These are phyloP conservation scores for Ophiosphaerella korrae DNA, from an alignment of 2,329 filamentous ascomycete species.

Conservation along the genomic window DNA sequence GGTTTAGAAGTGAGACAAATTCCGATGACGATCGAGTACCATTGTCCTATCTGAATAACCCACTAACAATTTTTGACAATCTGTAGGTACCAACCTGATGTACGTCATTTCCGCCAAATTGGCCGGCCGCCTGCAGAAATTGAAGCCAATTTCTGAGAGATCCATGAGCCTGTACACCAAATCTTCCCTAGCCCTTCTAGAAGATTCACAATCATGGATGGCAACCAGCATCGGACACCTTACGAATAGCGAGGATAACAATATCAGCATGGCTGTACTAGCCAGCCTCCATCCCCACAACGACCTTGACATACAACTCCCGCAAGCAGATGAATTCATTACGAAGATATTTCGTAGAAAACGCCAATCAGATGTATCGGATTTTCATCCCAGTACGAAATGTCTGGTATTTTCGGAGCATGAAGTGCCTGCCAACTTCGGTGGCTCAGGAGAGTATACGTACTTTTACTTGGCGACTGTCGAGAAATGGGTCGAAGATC, in stretches of 20 bases:
- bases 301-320: no score
- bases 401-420: background rate
- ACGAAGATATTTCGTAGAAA: no score
- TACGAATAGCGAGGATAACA: no score
- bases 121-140: constrained; percentile 22
- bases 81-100: constrained; percentile 8
- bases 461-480: constrained; percentile 54
- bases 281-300: no score
- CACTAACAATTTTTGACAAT: background rate
- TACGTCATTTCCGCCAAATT: constrained; percentile 23
- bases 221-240: no score
- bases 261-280: no score
- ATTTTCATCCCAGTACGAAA: background rate
- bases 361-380: background rate
- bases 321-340: no score
- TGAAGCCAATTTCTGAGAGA: constrained; percentile 3
- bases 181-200: background rate
- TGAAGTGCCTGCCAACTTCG: background rate
- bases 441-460: constrained; percentile 11
- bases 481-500: constrained; percentile 55
- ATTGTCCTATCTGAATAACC: no score
- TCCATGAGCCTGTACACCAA: constrained; percentile 7
- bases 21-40: no score
- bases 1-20: no score
- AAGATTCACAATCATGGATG: constrained; percentile 11